Conservation (phyloP, 768 basidiomycete genomes). For the Rhizopogon roseolus region DNA sequence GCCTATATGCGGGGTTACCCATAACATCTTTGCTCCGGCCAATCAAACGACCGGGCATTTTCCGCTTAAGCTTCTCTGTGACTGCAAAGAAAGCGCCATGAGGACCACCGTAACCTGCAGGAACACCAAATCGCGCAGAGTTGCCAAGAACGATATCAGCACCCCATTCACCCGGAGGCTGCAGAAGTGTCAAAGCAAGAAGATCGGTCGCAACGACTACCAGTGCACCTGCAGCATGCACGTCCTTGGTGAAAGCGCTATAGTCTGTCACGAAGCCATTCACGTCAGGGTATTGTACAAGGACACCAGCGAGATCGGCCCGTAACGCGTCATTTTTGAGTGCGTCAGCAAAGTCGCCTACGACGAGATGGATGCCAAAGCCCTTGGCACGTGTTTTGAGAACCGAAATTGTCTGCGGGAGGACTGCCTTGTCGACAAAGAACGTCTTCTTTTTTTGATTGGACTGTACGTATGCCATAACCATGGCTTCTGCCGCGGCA, state of each 20-base stretch:
- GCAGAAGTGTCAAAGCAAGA: slow-evolving; percentile 86
- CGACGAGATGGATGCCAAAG: slow-evolving; percentile 80
- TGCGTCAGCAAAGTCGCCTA: slow-evolving; percentile 54
- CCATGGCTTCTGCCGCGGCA: slow-evolving; percentile 94
- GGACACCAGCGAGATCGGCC: slow-evolving; percentile 73
- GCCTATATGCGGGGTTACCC: slow-evolving; percentile 84
- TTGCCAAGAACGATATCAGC: slow-evolving; percentile 95
- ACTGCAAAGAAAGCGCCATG: slow-evolving; percentile 98
- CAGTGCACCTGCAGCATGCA: slow-evolving; percentile 75
- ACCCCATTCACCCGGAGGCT: slow-evolving; percentile 98
- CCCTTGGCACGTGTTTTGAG: slow-evolving; percentile 89
- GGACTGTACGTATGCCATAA: slow-evolving; percentile 76
- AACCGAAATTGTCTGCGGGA: slow-evolving; percentile 88
- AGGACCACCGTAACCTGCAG: slow-evolving; percentile 94
- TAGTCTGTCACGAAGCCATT: slow-evolving; percentile 81
- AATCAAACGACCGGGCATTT: slow-evolving; percentile 97
- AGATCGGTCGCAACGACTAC: slow-evolving; percentile 89
- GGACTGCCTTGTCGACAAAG: slow-evolving; percentile 77
- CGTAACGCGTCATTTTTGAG: slow-evolving; percentile 49
- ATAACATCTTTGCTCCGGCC: slow-evolving; percentile 82
- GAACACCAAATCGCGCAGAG: slow-evolving; percentile 95
- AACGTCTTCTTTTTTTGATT: slow-evolving; percentile 77
- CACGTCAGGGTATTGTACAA: slow-evolving; percentile 93
- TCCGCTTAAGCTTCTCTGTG: slow-evolving; percentile 86
- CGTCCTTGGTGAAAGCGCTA: slow-evolving; percentile 52